Percentiles rank a stretch among this genome's conserved stretches.
phyloP scores from a whole-genome alignment of 345 rosid species.

The Ricinus communis region DNA sequence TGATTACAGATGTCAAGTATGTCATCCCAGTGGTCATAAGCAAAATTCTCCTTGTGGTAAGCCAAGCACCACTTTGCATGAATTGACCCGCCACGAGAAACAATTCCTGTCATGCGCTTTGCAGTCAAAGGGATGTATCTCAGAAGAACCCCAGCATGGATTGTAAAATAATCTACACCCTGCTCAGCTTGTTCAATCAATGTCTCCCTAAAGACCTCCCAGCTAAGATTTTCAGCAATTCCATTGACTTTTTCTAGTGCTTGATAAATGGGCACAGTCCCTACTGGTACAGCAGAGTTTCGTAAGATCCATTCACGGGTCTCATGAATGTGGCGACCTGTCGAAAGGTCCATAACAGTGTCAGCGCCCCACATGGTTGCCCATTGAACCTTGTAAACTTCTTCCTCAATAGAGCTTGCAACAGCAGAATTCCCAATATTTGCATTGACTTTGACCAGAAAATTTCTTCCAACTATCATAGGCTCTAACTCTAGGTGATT shows the following conservation, averaged over 20 bases:
- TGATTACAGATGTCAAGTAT: constrained; percentile 95
- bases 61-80: constrained; percentile 99
- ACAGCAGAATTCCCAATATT: constrained; percentile 97
- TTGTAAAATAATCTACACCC: constrained; percentile 97
- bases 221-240: constrained; percentile 83
- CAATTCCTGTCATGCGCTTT: constrained; percentile 94
- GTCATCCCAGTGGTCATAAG: constrained; percentile 99
- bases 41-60: constrained; percentile 94
- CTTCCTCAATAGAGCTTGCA: constrained; percentile 96
- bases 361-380: constrained; percentile 99
- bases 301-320: constrained; percentile 95
- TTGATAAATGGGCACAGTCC: constrained; percentile 95
- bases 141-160: constrained; percentile 91
- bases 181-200: constrained; percentile 97
- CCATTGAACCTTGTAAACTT: constrained; percentile 99
- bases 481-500: constrained; percentile 95
- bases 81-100: constrained; percentile 96
- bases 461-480: constrained; percentile 90
- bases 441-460: constrained; percentile 96
- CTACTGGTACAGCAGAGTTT: constrained; percentile 95
- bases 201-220: constrained; percentile 94
- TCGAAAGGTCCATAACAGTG: constrained; percentile 98
- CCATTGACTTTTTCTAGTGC: constrained; percentile 97
- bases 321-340: constrained; percentile 97
- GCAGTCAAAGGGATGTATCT: constrained; percentile 93